Evolutionary conservation across 352 stramenopile species (phyloP), one percentile per base, ranked within the genome.

Genomic region (Pythium oligandrum): DNA sequence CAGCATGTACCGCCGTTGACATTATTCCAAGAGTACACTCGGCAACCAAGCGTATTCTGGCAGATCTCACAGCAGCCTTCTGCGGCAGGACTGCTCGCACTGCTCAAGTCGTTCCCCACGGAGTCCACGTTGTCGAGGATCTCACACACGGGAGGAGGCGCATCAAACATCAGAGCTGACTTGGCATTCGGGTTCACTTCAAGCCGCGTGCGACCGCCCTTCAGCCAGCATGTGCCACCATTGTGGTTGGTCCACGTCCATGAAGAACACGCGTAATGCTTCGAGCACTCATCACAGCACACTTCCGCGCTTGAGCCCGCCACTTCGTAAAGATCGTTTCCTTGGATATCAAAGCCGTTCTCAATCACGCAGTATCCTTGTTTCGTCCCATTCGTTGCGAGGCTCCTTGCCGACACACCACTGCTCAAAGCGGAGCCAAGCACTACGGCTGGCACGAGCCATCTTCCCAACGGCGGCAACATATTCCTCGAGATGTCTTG

Each of bases 201-300:
- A 26, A 58, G 40, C 34, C 51, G 33, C 12, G 59, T 49, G n/a
- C 61, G 47, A 12, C 7, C 47, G 58, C 46, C 63, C 34, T 66
- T 76, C 17, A 57, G 50, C 33, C 39, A 38, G 31, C 39, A 38
- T 9, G n/a, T 43, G 35, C 66, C 79, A 59, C 75, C 57, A 39
- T 53, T 37, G 33, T 30, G 51, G 31, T 56, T 53, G 39, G 61
- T n/a, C 7, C 63, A 10, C 4, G 40, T 49, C 39, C 49, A 62
- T 45, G 31, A 3, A 26, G 31, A 6, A 45, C 43, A 26, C 42
- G 7, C 8, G 48, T 11, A 4, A 40, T 32, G 6, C 36, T 57
- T 12, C 36, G 31, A 33, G 17, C 42, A 32, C 48, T 36, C 34
- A 32, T 42, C 38, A 40, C 66, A 75, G 10, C 39, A 36, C 31